A percentile compares a stretch with the other conserved stretches of the same genome.
Conservation (phyloP, 257 asterid species). For the Echium plantagineum region DNA sequence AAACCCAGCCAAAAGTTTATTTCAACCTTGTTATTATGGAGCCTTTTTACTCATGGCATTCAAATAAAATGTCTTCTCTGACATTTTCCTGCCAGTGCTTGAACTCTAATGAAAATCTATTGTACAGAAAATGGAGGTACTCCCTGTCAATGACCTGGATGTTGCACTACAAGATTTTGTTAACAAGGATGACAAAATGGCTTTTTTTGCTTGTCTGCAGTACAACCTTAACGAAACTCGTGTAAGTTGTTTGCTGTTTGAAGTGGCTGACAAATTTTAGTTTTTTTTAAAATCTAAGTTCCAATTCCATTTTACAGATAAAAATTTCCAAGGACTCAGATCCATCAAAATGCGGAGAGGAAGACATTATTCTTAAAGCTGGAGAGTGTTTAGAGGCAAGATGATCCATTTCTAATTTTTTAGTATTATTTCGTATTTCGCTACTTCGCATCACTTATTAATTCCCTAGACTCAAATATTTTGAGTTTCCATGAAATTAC, state of each 20-base stretch:
- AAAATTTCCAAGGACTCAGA: slow-evolving; percentile 60
- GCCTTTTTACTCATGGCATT: neutral
- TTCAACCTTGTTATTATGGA: too few relatives aligned
- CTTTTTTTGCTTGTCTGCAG: slow-evolving; percentile 79
- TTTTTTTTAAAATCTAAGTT: neutral
- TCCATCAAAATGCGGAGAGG: slow-evolving; percentile 52
- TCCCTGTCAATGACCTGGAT: slow-evolving; percentile 92
- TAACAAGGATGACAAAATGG: slow-evolving; percentile 92
- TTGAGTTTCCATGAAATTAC: neutral
- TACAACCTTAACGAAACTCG: slow-evolving; percentile 94
- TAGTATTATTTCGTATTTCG: slow-evolving; percentile 6
- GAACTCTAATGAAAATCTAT: neutral
- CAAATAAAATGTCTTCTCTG: neutral
- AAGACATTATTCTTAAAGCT: slow-evolving; percentile 77
- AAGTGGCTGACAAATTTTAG: neutral
- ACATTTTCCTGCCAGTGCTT: neutral
- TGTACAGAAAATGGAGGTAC: slow-evolving; percentile 89
- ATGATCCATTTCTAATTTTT: slow-evolving; percentile 14
- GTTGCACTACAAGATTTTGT: slow-evolving; percentile 88
- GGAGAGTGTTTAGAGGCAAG: slow-evolving; percentile 93
- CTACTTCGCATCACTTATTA: neutral
- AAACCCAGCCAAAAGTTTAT: too few relatives aligned
- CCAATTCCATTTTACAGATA: slow-evolving; percentile 32
- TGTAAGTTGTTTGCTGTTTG: slow-evolving; percentile 33
- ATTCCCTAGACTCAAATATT: neutral